Conservation (phyloP, 805 yeast species). For the Candida silvicultrix region DNA sequence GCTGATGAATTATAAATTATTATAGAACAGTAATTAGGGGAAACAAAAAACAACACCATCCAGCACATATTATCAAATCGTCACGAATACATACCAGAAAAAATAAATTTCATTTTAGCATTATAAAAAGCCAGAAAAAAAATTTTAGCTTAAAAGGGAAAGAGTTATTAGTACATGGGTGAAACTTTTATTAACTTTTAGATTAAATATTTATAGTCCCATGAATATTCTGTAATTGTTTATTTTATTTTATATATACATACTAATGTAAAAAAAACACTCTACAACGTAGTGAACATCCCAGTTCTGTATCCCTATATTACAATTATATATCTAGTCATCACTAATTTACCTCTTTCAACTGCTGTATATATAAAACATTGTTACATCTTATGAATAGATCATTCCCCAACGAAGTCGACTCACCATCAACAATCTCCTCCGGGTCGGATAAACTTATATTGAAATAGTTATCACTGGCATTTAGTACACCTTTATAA, state of each 20-base stretch:
- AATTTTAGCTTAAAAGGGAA: not conserved
- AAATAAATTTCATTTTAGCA: not conserved
- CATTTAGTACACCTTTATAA: constrained; percentile 69
- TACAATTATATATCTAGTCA: too few species aligned
- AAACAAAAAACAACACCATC: not conserved
- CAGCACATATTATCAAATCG: not conserved
- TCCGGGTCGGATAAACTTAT: constrained; percentile 62
- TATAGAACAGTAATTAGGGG: too few species aligned
- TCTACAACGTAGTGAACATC: too few species aligned
- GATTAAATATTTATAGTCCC: not conserved
- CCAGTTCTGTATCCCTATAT: too few species aligned
- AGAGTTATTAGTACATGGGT: not conserved
- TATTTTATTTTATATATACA: not conserved
- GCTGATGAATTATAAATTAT: constrained; percentile 71
- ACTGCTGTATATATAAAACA: constrained; percentile 45
- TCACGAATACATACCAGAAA: not conserved
- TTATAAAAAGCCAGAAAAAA: not conserved
- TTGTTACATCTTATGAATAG: constrained; percentile 87
- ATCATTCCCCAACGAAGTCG: constrained; percentile 59
- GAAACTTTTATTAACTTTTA: not conserved
- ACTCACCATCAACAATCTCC: constrained; percentile 41
- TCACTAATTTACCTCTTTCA: constrained; percentile 5
- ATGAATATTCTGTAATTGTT: constrained; percentile 1
- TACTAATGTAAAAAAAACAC: not conserved
- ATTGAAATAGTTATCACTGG: constrained; percentile 93